Base-by-base conservation (phyloP, 192 early-diverging fungal species). In the Umbelopsis ramanniana region DNA sequence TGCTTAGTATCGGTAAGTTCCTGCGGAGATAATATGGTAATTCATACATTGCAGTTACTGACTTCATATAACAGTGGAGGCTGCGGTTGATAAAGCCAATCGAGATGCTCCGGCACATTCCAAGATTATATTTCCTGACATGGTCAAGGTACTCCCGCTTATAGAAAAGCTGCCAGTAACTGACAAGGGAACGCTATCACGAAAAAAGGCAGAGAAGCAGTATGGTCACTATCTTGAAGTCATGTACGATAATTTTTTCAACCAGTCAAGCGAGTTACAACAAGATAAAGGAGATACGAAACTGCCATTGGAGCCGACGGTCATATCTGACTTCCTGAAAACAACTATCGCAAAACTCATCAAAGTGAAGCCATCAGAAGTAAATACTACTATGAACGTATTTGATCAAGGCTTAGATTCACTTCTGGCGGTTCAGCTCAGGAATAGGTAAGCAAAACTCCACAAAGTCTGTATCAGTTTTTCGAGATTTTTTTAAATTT, bases 211-310 rank as follows among this genome's bases (percentile, higher is more conserved):
- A 38, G 76, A 85, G 38, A 72, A 86, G 40, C 50, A 60, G 15
- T 86, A 88, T 70, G 79, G 75, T 21, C 43, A 76, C 22, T 50
- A 85, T 33, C 82, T 94, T 66, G 82, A 82, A 5, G 68, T 68
- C 22, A 80, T 90, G 79, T 92, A 90, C 72, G 73, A 79, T 52
- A 77, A 81, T 46, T 84, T 82, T 45, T 71, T 80, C 48, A 48
- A 45, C 45, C 37, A 24, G 0, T 35, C 52, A 12, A 35, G 26
- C 17, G 33, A 63, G 14, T 17, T 26, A 17, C 29, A 37, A 37
- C 15, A 3, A 19, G 33, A 37, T 4, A 10, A 0, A 63, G 8
- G 14, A n/a, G 57, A n/a, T 6, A 19, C 0, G 10, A 37, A 37
- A 19, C 14, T 37, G 12, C 29, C 10, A n/a, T 1, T 63, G 26